Conservation (phyloP, 352 stramenopile species). For the Hyaloperonospora brassicae region DNA sequence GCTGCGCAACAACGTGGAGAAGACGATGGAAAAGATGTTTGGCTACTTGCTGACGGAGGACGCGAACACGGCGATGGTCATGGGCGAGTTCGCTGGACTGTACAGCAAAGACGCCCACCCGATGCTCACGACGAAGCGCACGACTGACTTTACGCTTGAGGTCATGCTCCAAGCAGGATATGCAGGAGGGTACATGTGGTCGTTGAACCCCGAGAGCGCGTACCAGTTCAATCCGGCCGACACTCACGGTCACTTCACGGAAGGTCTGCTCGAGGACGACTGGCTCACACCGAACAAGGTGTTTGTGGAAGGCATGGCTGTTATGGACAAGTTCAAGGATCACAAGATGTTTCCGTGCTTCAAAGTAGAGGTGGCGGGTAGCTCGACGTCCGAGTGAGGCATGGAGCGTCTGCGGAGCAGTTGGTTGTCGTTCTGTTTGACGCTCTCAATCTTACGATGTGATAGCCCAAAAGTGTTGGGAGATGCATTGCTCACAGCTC, state of each 20-base stretch:
- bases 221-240: conserved; percentile 72
- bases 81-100: conserved; percentile 61
- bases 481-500: conserved; percentile 11
- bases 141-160: conserved; percentile 61
- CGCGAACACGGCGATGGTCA: conserved; percentile 44
- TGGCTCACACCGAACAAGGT: conserved; percentile 60
- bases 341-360: conserved; percentile 69
- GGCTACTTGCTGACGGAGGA: conserved; percentile 39
- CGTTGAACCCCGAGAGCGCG: conserved; percentile 63
- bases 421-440: conserved; percentile 17
- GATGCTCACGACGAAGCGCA: conserved; percentile 48
- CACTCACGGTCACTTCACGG: conserved; percentile 49
- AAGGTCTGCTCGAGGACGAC: conserved; percentile 57
- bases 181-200: conserved; percentile 75
- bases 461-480: conserved; percentile 9
- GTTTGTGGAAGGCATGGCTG: conserved; percentile 49
- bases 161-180: conserved; percentile 45
- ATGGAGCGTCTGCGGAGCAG: background rate
- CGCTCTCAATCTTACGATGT: background rate
- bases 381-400: conserved; percentile 9
- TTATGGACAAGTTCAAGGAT: conserved; percentile 45
- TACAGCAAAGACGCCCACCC: conserved; percentile 52
- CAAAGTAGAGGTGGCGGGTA: conserved; percentile 14
- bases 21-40: conserved; percentile 67
- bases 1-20: conserved; percentile 46